A percentile compares a stretch with the other conserved stretches of the same genome.
phyloP scores from a whole-genome alignment of 208 protist species.

The Trypanosoma boissoni region DNA sequence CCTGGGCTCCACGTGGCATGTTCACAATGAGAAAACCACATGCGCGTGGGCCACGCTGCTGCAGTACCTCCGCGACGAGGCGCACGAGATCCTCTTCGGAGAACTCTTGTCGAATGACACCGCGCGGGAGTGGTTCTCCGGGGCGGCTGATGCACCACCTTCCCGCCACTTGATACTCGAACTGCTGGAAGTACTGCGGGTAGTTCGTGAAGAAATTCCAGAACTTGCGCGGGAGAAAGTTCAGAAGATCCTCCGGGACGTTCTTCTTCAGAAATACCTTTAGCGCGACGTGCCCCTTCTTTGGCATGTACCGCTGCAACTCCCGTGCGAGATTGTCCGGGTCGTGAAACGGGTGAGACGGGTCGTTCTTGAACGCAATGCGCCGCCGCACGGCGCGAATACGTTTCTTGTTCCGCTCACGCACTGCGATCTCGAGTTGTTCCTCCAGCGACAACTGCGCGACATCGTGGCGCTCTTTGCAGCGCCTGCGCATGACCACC shows the following conservation, averaged over 20 bases:
- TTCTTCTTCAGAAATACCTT: constrained; percentile 62
- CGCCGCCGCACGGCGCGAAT: constrained; percentile 69
- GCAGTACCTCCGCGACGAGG: constrained; percentile 73
- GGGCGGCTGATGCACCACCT: constrained; percentile 71
- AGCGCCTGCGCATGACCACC: constrained; percentile 79
- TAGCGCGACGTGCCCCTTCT: constrained; percentile 58
- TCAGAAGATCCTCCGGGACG: constrained; percentile 71
- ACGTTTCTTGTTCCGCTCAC: constrained; percentile 52
- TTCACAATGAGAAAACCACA: constrained; percentile 54
- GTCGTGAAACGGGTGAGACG: constrained; percentile 84
- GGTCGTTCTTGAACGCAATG: constrained; percentile 84
- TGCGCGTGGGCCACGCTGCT: constrained; percentile 37
- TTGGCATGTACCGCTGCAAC: constrained; percentile 69
- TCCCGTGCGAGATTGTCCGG: constrained; percentile 87
- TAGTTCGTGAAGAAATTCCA: constrained; percentile 83
- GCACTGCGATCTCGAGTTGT: constrained; percentile 71
- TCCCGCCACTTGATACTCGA: constrained; percentile 74
- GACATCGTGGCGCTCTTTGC: constrained; percentile 55
- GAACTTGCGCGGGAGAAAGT: constrained; percentile 62
- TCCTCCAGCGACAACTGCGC: constrained; percentile 74
- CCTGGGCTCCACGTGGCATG: constrained; percentile 75
- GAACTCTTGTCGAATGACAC: constrained; percentile 79
- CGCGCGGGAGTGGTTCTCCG: constrained; percentile 72
- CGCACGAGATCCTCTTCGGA: constrained; percentile 74
- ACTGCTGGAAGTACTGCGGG: constrained; percentile 84